Conservation (phyloP, 257 asterid species). For the Misopates orontium region DNA sequence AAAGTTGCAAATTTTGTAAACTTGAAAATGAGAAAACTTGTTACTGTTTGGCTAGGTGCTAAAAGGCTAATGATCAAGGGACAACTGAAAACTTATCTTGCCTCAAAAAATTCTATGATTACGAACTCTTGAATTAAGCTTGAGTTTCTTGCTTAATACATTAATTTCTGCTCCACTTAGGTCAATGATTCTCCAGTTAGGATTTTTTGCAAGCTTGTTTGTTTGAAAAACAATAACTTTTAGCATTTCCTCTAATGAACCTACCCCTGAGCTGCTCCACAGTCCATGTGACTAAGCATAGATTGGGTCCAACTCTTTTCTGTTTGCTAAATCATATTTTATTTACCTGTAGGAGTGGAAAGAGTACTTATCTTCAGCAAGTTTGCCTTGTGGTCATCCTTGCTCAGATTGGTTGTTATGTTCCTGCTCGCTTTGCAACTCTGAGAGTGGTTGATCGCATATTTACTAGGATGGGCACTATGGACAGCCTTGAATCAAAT, state of each 20-base stretch:
- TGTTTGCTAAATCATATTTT: constrained; percentile 19
- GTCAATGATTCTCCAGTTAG: constrained; percentile 16
- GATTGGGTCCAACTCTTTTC: constrained; percentile 20
- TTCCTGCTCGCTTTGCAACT: constrained; percentile 92
- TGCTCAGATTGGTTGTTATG: constrained; percentile 96
- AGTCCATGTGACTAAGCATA: constrained; percentile 19
- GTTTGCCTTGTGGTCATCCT: constrained; percentile 84
- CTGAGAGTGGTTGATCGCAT: constrained; percentile 86
- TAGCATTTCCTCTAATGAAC: neutral
- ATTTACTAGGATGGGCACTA: constrained; percentile 96
- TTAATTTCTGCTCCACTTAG: neutral
- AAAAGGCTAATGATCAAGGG: constrained; percentile 9
- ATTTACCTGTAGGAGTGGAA: constrained; percentile 79
- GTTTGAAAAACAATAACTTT: constrained; percentile 3
- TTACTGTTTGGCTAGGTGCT: constrained; percentile 16
- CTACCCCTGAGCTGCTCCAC: constrained; percentile 7
- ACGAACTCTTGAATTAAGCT: constrained; percentile 15
- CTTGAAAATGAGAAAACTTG: neutral
- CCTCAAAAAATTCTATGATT: constrained; percentile 12
- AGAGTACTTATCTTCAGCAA: constrained; percentile 98
- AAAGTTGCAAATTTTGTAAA: neutral
- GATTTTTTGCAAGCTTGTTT: constrained; percentile 8
- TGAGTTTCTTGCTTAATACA: constrained; percentile 18
- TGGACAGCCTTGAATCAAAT: constrained; percentile 90
- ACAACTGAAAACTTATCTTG: constrained; percentile 19